Evolutionary conservation across 2,329 filamentous ascomycete genomes (phyloP).

Genomic region (Fusarium irregulare): DNA sequence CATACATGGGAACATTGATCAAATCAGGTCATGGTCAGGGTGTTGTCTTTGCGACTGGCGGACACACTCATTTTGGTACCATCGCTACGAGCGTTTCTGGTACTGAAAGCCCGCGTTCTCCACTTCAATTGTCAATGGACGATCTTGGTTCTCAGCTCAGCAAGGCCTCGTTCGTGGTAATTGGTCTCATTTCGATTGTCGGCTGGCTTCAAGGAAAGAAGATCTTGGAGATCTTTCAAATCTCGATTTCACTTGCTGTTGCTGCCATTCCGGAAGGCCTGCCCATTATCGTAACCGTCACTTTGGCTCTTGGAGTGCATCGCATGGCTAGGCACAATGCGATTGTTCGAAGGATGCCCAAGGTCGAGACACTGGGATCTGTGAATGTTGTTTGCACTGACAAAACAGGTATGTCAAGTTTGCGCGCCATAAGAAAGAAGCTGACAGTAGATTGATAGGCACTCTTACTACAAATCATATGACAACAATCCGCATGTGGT

Average conservation of each 20-base stretch:
- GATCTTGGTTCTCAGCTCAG: conserved; percentile 95
- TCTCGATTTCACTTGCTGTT: conserved; percentile 95
- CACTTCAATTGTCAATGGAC: conserved; percentile 96
- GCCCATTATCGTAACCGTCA: conserved; percentile 98
- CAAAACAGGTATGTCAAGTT: conserved; percentile 76
- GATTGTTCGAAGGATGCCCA: conserved; percentile 94
- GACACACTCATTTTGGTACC: conserved; percentile 92
- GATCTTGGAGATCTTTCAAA: conserved; percentile 94
- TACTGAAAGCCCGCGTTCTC: conserved; percentile 94
- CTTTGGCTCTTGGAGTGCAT: conserved; percentile 91
- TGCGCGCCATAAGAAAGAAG: neutral
- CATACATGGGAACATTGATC: conserved; percentile 97
- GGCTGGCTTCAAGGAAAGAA: conserved; percentile 91
- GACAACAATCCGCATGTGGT: conserved; percentile 97
- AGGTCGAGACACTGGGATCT: conserved; percentile 96
- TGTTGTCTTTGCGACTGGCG: conserved; percentile 96
- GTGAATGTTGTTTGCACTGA: conserved; percentile 99
- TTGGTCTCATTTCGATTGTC: conserved; percentile 90
- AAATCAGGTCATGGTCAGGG: conserved; percentile 95
- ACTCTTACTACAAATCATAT: conserved; percentile 98
- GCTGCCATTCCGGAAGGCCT: conserved; percentile 96
- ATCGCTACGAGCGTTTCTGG: conserved; percentile 95
- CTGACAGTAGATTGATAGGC: conserved; percentile 59
- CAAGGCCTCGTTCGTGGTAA: conserved; percentile 95
- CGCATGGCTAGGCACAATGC: conserved; percentile 96